A percentile compares a stretch with the other conserved stretches of the same genome.
Evolutionary conservation across 352 stramenopile species (phyloP).

Genomic region (Pythium plurisporium): DNA sequence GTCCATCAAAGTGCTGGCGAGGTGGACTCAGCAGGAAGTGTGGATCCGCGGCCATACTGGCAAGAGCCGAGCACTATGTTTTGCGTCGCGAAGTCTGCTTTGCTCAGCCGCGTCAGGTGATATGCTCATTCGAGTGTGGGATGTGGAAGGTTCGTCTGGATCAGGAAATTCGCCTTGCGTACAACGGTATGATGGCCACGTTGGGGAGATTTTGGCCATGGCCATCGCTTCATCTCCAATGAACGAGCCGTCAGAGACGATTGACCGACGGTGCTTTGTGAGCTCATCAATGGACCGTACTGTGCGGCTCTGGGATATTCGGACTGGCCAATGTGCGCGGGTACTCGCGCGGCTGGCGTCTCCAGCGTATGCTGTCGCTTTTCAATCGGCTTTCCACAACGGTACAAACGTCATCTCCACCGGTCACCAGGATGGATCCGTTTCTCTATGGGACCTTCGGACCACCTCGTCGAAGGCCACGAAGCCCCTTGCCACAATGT

Average conservation of each 20-base stretch:
- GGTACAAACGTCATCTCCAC: conserved; percentile 32
- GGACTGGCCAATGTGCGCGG: conserved; percentile 41
- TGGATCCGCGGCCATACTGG: conserved; percentile 35
- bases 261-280: conserved; percentile 13
- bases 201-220: conserved; percentile 58
- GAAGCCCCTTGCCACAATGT: conserved; percentile 26
- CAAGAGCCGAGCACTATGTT: conserved; percentile 51
- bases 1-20: conserved; percentile 51
- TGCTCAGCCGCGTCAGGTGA: conserved; percentile 43
- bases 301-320: conserved; percentile 66
- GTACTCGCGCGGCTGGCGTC: conserved; percentile 36
- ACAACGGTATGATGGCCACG: conserved; percentile 52
- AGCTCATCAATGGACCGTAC: conserved; percentile 55
- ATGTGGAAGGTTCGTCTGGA: conserved; percentile 26
- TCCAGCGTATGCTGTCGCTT: conserved; percentile 39
- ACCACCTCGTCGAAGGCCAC: conserved; percentile 6
- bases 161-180: conserved; percentile 6
- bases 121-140: conserved; percentile 46
- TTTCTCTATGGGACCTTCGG: conserved; percentile 67
- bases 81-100: conserved; percentile 29
- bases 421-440: conserved; percentile 55
- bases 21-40: conserved; percentile 21
- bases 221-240: conserved; percentile 15
- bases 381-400: conserved; percentile 37
- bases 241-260: neutral